Evolutionary conservation across 1,284 basidiomycete species (phyloP), one percentile per base, ranked within the genome.

Genomic region (Gomphus sp.): DNA sequence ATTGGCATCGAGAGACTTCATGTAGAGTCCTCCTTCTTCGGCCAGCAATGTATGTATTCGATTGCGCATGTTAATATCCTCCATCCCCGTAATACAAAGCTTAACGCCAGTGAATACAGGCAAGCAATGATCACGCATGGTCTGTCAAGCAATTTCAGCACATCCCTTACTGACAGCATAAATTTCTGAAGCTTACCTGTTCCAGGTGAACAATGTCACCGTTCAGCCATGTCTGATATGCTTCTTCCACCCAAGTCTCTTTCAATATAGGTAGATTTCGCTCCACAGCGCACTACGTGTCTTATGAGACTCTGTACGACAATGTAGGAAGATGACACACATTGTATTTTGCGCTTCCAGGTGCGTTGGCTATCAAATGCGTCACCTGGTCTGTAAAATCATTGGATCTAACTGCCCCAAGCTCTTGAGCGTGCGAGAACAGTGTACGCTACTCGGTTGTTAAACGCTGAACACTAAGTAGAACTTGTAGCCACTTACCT

Each of bases 381-480:
- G 91, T 93, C 33, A 90, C 87, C 55, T 77, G 78, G 68, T 90
- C 87, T 0, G 89, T 92, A 58, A 93, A 83, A 58, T 87, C 84
- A 22, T 72, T 78, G 9, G 80, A 75, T 48, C 80, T 76, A 31
- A 74, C 72, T 14, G 89, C 91, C 14, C 91, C 91, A 8, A 93
- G 81, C 66, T 89, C 84, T 33, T 82, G 69, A 1, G 87, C 91
- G 66, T 85, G 79, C 61, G 84, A 85, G 66, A 89, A 87, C 36
- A 93, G 62, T 3, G 79, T 76, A 1, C 79, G 76, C 88, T 89
- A 60, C 16, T 43, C 18, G 48, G 34, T 47, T n/a, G 3, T 51
- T 43, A 57, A 36, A 52, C 28, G 22, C 47, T 22, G 36, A 51
- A 55, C 58, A 53, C 53, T 45, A 33, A 53, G 44, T 36, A 41